Conservation (phyloP, 768 basidiomycete species). For the Boletus vinaceobasis region DNA sequence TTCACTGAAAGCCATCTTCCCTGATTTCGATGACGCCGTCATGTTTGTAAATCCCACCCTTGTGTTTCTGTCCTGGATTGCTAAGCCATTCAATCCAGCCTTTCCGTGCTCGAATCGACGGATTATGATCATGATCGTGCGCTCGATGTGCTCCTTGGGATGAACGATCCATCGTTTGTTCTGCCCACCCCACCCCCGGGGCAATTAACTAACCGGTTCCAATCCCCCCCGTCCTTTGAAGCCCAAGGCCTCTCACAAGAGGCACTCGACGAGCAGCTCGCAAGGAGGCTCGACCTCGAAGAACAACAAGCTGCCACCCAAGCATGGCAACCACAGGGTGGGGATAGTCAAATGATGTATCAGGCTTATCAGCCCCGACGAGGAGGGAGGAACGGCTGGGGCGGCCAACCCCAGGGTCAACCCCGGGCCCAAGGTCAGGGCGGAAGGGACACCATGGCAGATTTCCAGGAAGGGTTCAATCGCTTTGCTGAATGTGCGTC, state of each 20-base stretch:
- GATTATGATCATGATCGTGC: constrained; percentile 70
- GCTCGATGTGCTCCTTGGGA: constrained; percentile 72
- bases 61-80: neutral
- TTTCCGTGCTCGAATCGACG: constrained; percentile 71
- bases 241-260: constrained; percentile 44
- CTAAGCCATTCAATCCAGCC: constrained; percentile 34
- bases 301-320: constrained; percentile 37
- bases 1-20: constrained; percentile 66
- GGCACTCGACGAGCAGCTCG: constrained; percentile 77
- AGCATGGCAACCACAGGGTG: constrained; percentile 16
- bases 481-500: constrained; percentile 76
- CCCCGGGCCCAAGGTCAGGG: constrained; percentile 16
- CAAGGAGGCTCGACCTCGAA: constrained; percentile 66
- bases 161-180: constrained; percentile 80
- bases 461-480: constrained; percentile 71
- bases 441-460: constrained; percentile 52
- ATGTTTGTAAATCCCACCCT: constrained; percentile 43
- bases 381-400: constrained; percentile 6
- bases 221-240: constrained; percentile 24
- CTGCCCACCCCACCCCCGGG: constrained; percentile 27
- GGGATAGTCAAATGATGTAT: constrained; percentile 12
- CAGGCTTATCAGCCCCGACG: constrained; percentile 26
- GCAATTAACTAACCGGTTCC: neutral
- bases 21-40: constrained; percentile 73
- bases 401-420: constrained; percentile 1